phyloP scores from a whole-genome alignment of 2,329 filamentous ascomycete genomes.

The Ilyonectria robusta region DNA sequence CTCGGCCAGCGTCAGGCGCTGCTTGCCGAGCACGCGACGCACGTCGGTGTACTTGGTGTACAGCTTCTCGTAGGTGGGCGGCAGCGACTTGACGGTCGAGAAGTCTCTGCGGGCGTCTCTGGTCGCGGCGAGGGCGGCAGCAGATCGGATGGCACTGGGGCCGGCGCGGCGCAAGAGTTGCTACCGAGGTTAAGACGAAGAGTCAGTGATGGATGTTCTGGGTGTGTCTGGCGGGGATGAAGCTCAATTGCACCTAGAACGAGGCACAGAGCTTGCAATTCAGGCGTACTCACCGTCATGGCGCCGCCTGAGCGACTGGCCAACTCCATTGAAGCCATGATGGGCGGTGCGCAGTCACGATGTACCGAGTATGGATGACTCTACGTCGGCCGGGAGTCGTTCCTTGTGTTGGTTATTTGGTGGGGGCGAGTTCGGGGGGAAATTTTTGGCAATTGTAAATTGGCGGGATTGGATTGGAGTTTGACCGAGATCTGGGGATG shows the following conservation, averaged over 20 bases:
- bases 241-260: conserved; percentile 28
- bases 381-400: conserved; percentile 3
- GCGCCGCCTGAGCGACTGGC: conserved; percentile 64
- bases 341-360: conserved; percentile 38
- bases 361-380: conserved; percentile 34
- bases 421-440: conserved; percentile 49
- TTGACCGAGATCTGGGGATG: conserved; percentile 43
- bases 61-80: conserved; percentile 86
- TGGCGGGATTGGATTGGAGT: conserved; percentile 53
- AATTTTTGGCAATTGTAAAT: conserved; percentile 55
- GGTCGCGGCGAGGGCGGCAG: conserved; percentile 45
- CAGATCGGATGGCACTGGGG: conserved; percentile 49
- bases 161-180: conserved; percentile 55
- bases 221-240: neutral
- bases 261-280: neutral
- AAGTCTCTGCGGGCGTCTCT: conserved; percentile 55
- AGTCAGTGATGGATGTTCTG: conserved; percentile 24
- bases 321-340: conserved; percentile 67
- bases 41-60: conserved; percentile 84
- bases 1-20: conserved; percentile 88
- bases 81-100: conserved; percentile 60
- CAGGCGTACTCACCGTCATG: conserved; percentile 58
- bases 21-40: conserved; percentile 76
- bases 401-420: conserved; percentile 34
- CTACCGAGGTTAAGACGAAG: conserved; percentile 44